These are phyloP conservation scores for Capsicum pubescens DNA, from an alignment of 257 asterid species.

Conservation along the genomic window DNA sequence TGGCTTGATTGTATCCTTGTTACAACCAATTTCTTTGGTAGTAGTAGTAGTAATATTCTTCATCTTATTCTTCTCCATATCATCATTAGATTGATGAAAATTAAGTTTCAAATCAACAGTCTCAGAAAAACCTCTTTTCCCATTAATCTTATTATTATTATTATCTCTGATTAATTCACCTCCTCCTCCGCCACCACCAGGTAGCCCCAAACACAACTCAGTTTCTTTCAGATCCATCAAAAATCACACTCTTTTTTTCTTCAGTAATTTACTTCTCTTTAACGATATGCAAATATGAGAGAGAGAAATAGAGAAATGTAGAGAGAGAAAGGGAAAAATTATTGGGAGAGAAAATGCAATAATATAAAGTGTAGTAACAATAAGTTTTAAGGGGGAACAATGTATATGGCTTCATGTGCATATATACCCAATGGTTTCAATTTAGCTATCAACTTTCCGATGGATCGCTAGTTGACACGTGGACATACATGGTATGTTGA, in stretches of 20 bases:
- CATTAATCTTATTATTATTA: slow-evolving; percentile 36
- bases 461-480: slow-evolving; percentile 58
- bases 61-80: slow-evolving; percentile 38
- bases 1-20: slow-evolving; percentile 52
- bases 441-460: slow-evolving; percentile 39
- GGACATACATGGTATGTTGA: slow-evolving; percentile 48
- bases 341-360: slow-evolving; percentile 18
- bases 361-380: slow-evolving; percentile 34
- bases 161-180: background rate
- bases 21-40: slow-evolving; percentile 29
- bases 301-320: background rate
- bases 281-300: background rate
- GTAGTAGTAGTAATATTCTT: slow-evolving; percentile 32
- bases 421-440: slow-evolving; percentile 48
- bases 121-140: slow-evolving; percentile 59
- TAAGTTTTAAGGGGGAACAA: slow-evolving; percentile 48
- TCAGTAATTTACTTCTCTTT: slow-evolving; percentile 18
- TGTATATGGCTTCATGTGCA: slow-evolving; percentile 51
- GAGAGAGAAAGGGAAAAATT: slow-evolving; percentile 19
- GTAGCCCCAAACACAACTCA: slow-evolving; percentile 60
- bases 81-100: slow-evolving; percentile 45
- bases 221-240: slow-evolving; percentile 51
- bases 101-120: slow-evolving; percentile 61
- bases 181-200: slow-evolving; percentile 48
- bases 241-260: slow-evolving; percentile 21